phyloP scores from a whole-genome alignment of 495 filamentous ascomycete species.

The Letharia lupina region DNA sequence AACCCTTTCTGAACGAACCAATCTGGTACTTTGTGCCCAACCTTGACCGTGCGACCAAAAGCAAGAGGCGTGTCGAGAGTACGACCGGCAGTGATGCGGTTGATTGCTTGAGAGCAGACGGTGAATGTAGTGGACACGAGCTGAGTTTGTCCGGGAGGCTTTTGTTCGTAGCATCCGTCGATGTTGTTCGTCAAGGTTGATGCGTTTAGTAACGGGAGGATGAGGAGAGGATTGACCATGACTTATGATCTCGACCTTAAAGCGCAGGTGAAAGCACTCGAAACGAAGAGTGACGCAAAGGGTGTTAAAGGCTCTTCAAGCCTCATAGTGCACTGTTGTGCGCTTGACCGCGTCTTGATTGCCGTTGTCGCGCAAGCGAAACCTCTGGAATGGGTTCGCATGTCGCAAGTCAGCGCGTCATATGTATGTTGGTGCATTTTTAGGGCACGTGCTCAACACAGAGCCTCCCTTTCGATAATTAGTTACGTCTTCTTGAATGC shows the following conservation, averaged over 20 bases:
- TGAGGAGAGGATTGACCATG: not conserved
- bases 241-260: not conserved
- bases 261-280: not conserved
- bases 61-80: not conserved
- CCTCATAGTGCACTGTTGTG: not conserved
- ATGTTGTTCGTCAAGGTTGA: not conserved
- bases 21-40: not conserved
- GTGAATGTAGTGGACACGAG: not conserved
- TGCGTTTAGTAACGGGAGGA: not conserved
- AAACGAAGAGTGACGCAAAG: not conserved
- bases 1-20: not conserved
- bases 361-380: not conserved
- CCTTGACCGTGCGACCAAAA: not conserved
- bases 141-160: not conserved
- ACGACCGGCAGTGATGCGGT: not conserved
- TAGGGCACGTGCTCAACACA: not conserved
- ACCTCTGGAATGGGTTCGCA: not conserved
- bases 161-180: not conserved
- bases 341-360: not conserved
- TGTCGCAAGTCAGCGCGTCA: constrained; percentile 1
- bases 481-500: not conserved
- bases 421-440: not conserved
- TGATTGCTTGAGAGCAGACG: constrained; percentile 1
- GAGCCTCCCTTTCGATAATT: not conserved
- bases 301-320: not conserved